Evolutionary conservation across 495 filamentous ascomycete species (phyloP), one percentile per base, ranked within the genome.

Genomic region (Podospora sp.): DNA sequence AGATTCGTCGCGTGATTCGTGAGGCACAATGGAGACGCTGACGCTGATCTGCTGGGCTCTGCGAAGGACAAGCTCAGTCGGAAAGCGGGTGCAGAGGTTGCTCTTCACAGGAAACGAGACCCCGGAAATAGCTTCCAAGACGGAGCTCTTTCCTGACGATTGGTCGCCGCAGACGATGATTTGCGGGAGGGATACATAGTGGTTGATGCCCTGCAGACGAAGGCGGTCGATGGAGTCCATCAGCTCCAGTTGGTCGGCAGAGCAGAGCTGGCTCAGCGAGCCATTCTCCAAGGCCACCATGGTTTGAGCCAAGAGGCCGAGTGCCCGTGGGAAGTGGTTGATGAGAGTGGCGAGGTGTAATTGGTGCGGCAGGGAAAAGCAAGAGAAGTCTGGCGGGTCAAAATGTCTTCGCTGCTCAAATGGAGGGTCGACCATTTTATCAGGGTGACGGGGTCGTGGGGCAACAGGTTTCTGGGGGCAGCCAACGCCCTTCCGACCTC

Each of bases 141-240:
- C 89, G 0, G 89, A 92, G 70, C 89, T 91, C 65, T 92, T 92
- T 1, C 90, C 89, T 1, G 85, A 85, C 0, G 87, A 89, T 67
- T 91, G 89, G 68, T 90, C 84, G 0, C 90, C 90, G 72, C 86
- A 90, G 18, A 92, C 88, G 9, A 91, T 82, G 55, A 92, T 79
- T 62, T 92, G 87, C 0, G 90, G 90, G 0, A 91, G 81, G 3
- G 84, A 80, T 5, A 91, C 75, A 64, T 86, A 80, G 14, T 77
- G 75, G 56, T 80, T 83, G 64, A 90, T 80, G 0, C 88, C 88
- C 18, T 81, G 77, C 0, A 75, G 74, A 9, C 88, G 85, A 3
- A 90, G 76, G 4, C 78, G 79, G 67, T 89, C 88, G 40, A 91
- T 85, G 14, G 80, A 79, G 67, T 90, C 83, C 20, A 90, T 74